phyloP scores from a whole-genome alignment of 306 rosid species.

The Cucurbita moschata region DNA sequence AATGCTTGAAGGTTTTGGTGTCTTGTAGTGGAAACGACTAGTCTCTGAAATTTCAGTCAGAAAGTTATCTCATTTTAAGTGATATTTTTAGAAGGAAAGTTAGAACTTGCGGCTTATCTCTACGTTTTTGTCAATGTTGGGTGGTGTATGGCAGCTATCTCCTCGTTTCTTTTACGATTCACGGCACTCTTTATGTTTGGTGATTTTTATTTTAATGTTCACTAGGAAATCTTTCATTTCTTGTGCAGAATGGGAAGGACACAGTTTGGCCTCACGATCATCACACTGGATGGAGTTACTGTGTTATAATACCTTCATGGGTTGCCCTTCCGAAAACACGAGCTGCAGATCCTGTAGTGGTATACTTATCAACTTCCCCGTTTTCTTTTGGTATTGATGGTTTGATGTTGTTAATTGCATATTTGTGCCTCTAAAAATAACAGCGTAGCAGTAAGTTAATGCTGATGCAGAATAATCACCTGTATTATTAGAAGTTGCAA shows the following conservation, averaged over 20 bases:
- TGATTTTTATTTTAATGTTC: background rate
- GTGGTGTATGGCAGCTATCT: background rate
- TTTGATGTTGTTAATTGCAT: background rate
- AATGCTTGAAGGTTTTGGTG: background rate
- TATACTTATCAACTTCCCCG: slow-evolving; percentile 2
- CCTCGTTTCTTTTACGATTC: background rate
- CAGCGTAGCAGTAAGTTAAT: background rate
- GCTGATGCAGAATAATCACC: background rate
- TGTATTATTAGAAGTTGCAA: background rate
- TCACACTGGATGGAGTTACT: slow-evolving; percentile 63
- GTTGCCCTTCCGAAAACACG: slow-evolving; percentile 34
- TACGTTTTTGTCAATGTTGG: background rate
- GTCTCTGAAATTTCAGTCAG: background rate
- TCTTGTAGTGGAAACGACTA: background rate
- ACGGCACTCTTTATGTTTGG: background rate
- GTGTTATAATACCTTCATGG: slow-evolving; percentile 70
- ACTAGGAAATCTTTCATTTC: background rate
- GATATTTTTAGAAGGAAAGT: background rate
- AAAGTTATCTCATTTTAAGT: background rate
- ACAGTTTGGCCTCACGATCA: slow-evolving; percentile 74
- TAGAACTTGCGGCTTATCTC: background rate
- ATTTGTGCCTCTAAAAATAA: background rate
- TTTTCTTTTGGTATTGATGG: background rate
- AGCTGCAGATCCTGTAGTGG: slow-evolving; percentile 59
- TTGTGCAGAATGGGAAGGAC: slow-evolving; percentile 40